Percentiles rank a stretch among this genome's conserved stretches.
phyloP scores from a whole-genome alignment of 345 rosid species.

The Acer negundo region DNA sequence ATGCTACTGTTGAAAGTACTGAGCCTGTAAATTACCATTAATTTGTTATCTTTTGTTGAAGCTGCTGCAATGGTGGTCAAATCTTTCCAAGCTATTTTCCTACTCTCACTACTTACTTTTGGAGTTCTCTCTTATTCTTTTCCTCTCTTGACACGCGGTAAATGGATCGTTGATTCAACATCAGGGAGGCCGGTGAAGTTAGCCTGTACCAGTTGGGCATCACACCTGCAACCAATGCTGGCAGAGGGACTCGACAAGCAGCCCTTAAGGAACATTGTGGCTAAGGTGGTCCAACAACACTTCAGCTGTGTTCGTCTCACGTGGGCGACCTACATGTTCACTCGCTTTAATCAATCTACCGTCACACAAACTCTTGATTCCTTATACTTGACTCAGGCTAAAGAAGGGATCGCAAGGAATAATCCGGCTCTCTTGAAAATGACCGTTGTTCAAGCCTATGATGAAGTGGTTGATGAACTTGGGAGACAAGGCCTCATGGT shows the following conservation, averaged over 20 bases:
- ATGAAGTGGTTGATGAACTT: conserved; percentile 28
- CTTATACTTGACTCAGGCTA: conserved; percentile 15
- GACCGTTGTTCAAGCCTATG: conserved; percentile 33
- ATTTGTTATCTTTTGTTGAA: background rate
- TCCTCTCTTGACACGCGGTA: conserved; percentile 22
- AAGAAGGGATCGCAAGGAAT: conserved; percentile 25
- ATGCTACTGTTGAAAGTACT: background rate
- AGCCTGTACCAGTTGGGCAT: conserved; percentile 27
- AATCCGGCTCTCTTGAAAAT: conserved; percentile 28
- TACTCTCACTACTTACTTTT: conserved; percentile 9
- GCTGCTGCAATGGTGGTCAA: conserved; percentile 10
- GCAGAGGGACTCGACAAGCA: conserved; percentile 40
- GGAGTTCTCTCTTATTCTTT: conserved; percentile 1
- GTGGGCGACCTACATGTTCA: conserved; percentile 33
- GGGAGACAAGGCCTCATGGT: conserved; percentile 39
- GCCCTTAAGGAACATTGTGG: conserved; percentile 21
- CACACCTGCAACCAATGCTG: conserved; percentile 35
- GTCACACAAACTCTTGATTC: conserved; percentile 20
- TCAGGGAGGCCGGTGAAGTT: conserved; percentile 32
- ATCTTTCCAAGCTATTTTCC: background rate
- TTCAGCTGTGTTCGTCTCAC: conserved; percentile 39
- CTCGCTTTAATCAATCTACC: background rate
- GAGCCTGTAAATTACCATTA: background rate
- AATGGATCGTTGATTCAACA: conserved; percentile 30
- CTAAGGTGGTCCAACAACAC: conserved; percentile 6